These are phyloP conservation scores for Oidiodendron maius DNA, from an alignment of 495 filamentous ascomycete genomes.

Conservation along the genomic window DNA sequence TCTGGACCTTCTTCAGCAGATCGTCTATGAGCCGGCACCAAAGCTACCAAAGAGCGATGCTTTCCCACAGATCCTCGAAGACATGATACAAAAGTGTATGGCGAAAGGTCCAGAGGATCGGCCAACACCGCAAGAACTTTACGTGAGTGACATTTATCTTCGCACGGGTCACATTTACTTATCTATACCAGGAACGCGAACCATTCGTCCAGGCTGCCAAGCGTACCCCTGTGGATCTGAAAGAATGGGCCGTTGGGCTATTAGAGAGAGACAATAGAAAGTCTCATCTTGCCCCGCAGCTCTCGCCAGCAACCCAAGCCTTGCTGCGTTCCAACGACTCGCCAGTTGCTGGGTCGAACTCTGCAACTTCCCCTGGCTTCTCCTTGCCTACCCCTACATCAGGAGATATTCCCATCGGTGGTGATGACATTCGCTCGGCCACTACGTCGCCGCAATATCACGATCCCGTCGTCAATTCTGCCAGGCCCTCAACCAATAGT, in stretches of 20 bases:
- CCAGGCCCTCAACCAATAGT: constrained; percentile 32
- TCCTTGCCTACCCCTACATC: constrained; percentile 51
- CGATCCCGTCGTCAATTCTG: constrained; percentile 7
- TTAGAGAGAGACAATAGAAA: constrained; percentile 89
- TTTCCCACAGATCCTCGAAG: constrained; percentile 88
- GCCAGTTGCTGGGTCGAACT: constrained; percentile 26
- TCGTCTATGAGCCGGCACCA: constrained; percentile 92
- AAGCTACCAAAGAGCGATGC: constrained; percentile 93
- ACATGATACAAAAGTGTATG: constrained; percentile 94
- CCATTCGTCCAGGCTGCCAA: constrained; percentile 92
- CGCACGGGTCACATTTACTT: neutral
- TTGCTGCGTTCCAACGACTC: constrained; percentile 49
- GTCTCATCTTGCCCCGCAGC: constrained; percentile 73
- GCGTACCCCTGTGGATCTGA: constrained; percentile 84
- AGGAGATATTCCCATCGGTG: constrained; percentile 61
- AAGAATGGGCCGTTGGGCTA: constrained; percentile 84
- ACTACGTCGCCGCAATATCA: constrained; percentile 21
- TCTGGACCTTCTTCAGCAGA: constrained; percentile 91
- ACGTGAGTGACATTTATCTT: constrained; percentile 35
- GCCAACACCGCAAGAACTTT: constrained; percentile 86
- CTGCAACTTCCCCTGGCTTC: constrained; percentile 27
- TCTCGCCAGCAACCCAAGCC: constrained; percentile 52
- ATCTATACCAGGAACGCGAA: constrained; percentile 66
- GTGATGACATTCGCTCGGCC: constrained; percentile 33
- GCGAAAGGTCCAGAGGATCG: constrained; percentile 80